Conservation (phyloP, 352 stramenopile species). For the Pythium sp. region DNA sequence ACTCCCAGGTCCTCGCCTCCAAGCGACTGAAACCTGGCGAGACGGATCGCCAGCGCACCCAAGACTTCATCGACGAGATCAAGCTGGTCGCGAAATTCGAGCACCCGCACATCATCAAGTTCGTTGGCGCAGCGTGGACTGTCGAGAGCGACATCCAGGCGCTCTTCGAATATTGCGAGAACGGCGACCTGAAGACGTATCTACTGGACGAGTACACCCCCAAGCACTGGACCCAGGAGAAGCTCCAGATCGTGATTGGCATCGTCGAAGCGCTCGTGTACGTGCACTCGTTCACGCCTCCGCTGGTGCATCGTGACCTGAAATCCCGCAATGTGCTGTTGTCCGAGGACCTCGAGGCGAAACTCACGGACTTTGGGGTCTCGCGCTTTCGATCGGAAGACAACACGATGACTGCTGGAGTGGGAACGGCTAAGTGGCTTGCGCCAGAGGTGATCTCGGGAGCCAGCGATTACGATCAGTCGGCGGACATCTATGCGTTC, state of each 20-base stretch:
- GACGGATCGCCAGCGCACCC: slow-evolving; percentile 29
- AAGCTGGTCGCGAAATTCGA: slow-evolving; percentile 47
- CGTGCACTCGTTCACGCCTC: slow-evolving; percentile 59
- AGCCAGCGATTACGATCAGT: slow-evolving; percentile 41
- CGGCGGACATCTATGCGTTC: slow-evolving; percentile 48
- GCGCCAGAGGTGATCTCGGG: slow-evolving; percentile 53
- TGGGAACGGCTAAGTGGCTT: slow-evolving; percentile 52
- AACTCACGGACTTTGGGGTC: slow-evolving; percentile 53
- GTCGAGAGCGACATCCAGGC: slow-evolving; percentile 48
- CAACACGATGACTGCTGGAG: slow-evolving; percentile 50
- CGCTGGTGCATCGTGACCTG: slow-evolving; percentile 59
- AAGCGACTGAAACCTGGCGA: slow-evolving; percentile 46
- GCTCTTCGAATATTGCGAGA: slow-evolving; percentile 63
- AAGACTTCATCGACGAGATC: slow-evolving; percentile 57
- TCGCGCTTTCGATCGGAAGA: slow-evolving; percentile 34
- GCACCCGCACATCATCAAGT: slow-evolving; percentile 42
- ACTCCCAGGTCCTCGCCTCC: slow-evolving; percentile 31
- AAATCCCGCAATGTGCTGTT: slow-evolving; percentile 59
- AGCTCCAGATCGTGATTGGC: slow-evolving; percentile 51
- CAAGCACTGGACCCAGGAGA: slow-evolving; percentile 36
- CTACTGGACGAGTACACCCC: slow-evolving; percentile 21
- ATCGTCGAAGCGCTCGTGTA: slow-evolving; percentile 62
- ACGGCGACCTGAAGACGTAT: slow-evolving; percentile 45
- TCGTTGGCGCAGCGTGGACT: slow-evolving; percentile 55
- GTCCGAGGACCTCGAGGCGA: slow-evolving; percentile 24